These are phyloP conservation scores for Colletotrichum euphorbiae DNA, from an alignment of 2,329 filamentous ascomycete genomes.

Conservation along the genomic window DNA sequence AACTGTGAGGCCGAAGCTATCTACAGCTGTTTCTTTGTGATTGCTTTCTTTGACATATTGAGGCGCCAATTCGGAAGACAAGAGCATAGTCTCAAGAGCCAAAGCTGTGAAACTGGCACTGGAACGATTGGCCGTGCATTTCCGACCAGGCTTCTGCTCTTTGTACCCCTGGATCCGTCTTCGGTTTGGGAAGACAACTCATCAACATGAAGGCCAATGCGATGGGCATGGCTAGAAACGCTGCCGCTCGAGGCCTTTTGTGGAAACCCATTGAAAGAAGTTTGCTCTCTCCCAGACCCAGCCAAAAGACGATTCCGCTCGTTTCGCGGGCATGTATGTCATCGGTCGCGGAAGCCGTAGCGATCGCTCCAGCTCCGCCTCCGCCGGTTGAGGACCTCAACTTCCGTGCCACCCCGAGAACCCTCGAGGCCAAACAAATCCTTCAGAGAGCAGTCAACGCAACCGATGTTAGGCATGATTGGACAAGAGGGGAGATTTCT, in stretches of 20 bases:
- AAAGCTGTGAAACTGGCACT: no score
- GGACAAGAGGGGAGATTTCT: conserved; percentile 84
- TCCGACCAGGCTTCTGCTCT: no score
- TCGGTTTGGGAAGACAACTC: neutral
- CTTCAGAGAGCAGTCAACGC: conserved; percentile 68
- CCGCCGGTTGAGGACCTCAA: conserved; percentile 19
- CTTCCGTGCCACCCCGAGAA: conserved; percentile 16
- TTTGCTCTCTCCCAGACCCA: neutral
- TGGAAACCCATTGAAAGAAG: neutral
- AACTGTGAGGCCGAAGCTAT: neutral
- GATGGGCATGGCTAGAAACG: conserved; percentile 11
- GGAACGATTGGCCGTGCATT: no score
- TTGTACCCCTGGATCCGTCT: neutral
- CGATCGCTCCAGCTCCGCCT: conserved; percentile 30
- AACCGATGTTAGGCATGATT: conserved; percentile 73
- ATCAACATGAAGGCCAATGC: conserved; percentile 17
- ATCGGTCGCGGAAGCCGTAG: conserved; percentile 29
- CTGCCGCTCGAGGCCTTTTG: conserved; percentile 17
- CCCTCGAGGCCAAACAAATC: conserved; percentile 44
- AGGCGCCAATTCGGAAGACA: no score
- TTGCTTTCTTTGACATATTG: neutral
- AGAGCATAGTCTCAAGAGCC: no score
- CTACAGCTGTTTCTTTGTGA: neutral
- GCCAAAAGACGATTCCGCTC: neutral
- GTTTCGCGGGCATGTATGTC: conserved; percentile 28